These are phyloP conservation scores for Cyberlindnera maritima DNA, from an alignment of 805 yeast species.

Conservation along the genomic window DNA sequence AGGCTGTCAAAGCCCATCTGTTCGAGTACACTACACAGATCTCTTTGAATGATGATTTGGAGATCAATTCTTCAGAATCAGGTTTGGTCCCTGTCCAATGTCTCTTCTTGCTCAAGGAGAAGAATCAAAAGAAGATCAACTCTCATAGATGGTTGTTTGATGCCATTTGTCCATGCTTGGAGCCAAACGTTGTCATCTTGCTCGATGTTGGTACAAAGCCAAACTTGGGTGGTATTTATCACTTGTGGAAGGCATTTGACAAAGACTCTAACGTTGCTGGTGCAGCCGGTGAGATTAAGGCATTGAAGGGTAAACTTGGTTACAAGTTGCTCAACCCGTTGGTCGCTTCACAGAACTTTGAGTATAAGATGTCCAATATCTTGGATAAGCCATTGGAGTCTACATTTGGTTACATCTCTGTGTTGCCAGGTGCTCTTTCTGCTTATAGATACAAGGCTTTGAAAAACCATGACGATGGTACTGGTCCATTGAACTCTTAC, in stretches of 20 bases:
- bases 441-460: slow-evolving; percentile 91
- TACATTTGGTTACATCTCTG: slow-evolving; percentile 88
- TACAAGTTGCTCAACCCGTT: slow-evolving; percentile 78
- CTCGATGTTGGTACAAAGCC: slow-evolving; percentile 98
- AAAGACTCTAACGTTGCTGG: slow-evolving; percentile 97
- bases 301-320: slow-evolving; percentile 92
- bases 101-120: slow-evolving; percentile 87
- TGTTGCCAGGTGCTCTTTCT: slow-evolving; percentile 92
- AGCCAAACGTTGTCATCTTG: slow-evolving; percentile 86
- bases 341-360: slow-evolving; percentile 95
- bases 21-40: slow-evolving; percentile 97
- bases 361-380: slow-evolving; percentile 95
- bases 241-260: slow-evolving; percentile 97
- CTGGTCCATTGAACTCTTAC: slow-evolving; percentile 87
- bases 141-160: slow-evolving; percentile 98
- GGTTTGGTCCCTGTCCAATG: slow-evolving; percentile 94
- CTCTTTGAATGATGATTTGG: slow-evolving; percentile 83
- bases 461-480: slow-evolving; percentile 80
- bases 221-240: slow-evolving; percentile 83
- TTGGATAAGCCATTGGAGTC: slow-evolving; percentile 93
- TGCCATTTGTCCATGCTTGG: slow-evolving; percentile 86
- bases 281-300: slow-evolving; percentile 96
- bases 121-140: slow-evolving; percentile 89
- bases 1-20: slow-evolving; percentile 88
- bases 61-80: slow-evolving; percentile 86